Evolutionary conservation across 23 red algal species (phyloP).

Genomic region (Gracilaria vermiculophylla): DNA sequence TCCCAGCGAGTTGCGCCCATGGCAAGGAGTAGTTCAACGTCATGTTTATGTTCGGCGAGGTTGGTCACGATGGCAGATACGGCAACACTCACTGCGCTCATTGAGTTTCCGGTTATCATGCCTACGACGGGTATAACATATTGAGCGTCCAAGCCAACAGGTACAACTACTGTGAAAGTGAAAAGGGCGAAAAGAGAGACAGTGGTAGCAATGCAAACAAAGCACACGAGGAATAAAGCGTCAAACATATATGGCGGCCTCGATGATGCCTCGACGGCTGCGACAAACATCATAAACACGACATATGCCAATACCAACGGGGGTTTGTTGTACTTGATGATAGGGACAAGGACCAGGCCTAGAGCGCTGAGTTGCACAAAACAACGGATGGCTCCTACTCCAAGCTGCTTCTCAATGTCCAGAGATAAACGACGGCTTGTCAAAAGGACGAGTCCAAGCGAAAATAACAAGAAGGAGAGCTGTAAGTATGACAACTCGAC

Average conservation of each 20-base stretch:
- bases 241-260: constrained; percentile 65
- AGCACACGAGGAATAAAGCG: constrained; percentile 32
- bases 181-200: constrained; percentile 43
- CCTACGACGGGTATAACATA: constrained; percentile 87
- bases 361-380: constrained; percentile 76
- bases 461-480: constrained; percentile 3
- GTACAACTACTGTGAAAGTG: constrained; percentile 57
- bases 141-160: constrained; percentile 70
- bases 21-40: constrained; percentile 70
- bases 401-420: constrained; percentile 65
- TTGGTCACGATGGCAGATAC: constrained; percentile 56
- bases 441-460: constrained; percentile 12
- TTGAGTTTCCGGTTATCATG: constrained; percentile 90
- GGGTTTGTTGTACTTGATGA: constrained; percentile 59
- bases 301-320: constrained; percentile 62
- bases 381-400: constrained; percentile 63
- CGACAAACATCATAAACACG: constrained; percentile 75
- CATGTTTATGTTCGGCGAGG: constrained; percentile 53
- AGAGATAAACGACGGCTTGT: constrained; percentile 59
- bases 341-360: constrained; percentile 80
- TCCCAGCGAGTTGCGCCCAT: constrained; percentile 79
- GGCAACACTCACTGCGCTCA: constrained; percentile 69
- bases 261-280: constrained; percentile 60
- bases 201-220: constrained; percentile 54
- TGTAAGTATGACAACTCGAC: constrained; percentile 28